phyloP scores from a whole-genome alignment of 164 flowering plant species.

The Dillenia turbinata region DNA sequence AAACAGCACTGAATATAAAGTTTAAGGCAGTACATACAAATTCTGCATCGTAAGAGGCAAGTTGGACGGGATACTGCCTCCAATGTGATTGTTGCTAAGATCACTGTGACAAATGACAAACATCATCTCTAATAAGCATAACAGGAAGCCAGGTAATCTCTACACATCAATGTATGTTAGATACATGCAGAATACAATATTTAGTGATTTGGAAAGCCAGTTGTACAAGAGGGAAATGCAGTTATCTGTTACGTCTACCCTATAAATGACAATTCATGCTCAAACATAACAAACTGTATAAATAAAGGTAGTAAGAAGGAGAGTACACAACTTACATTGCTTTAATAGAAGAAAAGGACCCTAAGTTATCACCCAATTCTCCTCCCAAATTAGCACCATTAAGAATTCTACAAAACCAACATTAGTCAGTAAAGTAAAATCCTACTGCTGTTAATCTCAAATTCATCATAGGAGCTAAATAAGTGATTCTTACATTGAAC shows the following conservation, averaged over 20 bases:
- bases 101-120: constrained; percentile 42
- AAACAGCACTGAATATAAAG: background rate
- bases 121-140: no score
- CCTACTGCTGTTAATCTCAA: background rate
- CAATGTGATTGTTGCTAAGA: constrained; percentile 62
- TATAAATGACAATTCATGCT: background rate
- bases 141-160: no score
- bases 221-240: no score
- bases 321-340: constrained; percentile 48
- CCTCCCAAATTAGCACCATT: constrained; percentile 85
- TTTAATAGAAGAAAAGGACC: constrained; percentile 57
- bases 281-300: background rate
- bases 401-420: constrained; percentile 44
- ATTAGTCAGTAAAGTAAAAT: background rate
- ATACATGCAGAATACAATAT: no score
- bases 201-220: no score
- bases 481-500: constrained; percentile 47
- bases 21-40: constrained; percentile 45
- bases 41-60: constrained; percentile 61
- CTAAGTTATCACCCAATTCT: constrained; percentile 57
- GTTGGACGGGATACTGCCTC: constrained; percentile 62
- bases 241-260: no score
- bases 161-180: no score
- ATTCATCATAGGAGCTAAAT: background rate
- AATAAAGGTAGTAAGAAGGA: background rate